A percentile compares a stretch with the other conserved stretches of the same genome.
Conservation (phyloP, 805 yeast species). For the Wickerhamiella spandovensis region DNA sequence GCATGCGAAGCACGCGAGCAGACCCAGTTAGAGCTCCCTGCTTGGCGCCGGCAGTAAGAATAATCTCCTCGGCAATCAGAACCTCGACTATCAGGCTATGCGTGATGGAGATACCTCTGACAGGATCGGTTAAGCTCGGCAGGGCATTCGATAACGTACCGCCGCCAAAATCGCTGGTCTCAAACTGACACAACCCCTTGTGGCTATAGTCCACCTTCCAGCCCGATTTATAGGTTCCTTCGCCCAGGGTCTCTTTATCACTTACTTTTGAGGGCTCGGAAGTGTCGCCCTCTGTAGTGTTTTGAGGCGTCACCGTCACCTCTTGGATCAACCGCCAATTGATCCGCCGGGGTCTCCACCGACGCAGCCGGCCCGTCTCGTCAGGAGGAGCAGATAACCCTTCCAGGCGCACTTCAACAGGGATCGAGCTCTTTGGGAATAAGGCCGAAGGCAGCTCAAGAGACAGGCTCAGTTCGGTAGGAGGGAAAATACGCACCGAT, state of each 20-base stretch:
- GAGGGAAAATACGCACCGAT: conserved; percentile 86
- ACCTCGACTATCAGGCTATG: conserved; percentile 76
- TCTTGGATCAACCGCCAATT: not conserved
- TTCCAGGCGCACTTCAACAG: conserved; percentile 70
- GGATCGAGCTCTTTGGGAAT: conserved; percentile 76
- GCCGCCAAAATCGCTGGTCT: conserved; percentile 21
- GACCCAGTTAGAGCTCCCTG: conserved; percentile 57
- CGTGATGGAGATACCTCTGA: conserved; percentile 58
- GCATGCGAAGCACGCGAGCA: conserved; percentile 90
- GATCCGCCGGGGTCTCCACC: not conserved
- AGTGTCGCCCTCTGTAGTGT: conserved; percentile 2
- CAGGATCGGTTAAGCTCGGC: conserved; percentile 57
- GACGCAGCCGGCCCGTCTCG: conserved; percentile 22
- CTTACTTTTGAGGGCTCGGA: conserved; percentile 27
- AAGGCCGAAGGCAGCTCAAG: conserved; percentile 81
- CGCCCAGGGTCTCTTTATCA: conserved; percentile 57
- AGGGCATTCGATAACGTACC: conserved; percentile 13
- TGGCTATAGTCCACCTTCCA: conserved; percentile 89
- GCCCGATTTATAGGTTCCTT: conserved; percentile 76
- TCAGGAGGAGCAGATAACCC: conserved; percentile 28
- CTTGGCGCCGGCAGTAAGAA: conserved; percentile 17
- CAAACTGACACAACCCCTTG: conserved; percentile 63
- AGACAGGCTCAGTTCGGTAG: conserved; percentile 78
- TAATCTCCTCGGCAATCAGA: conserved; percentile 80
- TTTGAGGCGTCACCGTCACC: not conserved